Base-by-base conservation (phyloP, 306 rosid genomes). In the Gastrolobium bilobum region DNA sequence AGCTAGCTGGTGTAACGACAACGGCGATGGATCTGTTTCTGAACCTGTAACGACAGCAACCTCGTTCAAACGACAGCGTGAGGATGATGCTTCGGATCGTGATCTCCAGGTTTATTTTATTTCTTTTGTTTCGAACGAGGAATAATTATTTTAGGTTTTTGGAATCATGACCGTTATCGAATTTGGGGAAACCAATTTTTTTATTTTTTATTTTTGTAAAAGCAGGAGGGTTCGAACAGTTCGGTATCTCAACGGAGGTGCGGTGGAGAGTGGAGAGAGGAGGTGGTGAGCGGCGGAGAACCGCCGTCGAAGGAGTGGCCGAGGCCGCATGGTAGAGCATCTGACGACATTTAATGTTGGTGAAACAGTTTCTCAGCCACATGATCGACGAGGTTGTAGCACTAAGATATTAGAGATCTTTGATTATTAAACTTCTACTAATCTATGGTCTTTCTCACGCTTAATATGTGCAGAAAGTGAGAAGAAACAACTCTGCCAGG, bases 31-130 rank as follows among this genome's bases (percentile, higher is more conserved):
- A 20, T 59, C 66, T 30, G 68, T 15, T 10, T 66, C 54, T 10
- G 64, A 54, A 4, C 20, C 66, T 3, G 15, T 13, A n/a, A 14
- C 72, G 56, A 69, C 51, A 6, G 57, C 50, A 4, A 60, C 52
- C 15, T 68, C 89, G 43, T 72, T 59, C 75, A 91, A 91, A 60
- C 87, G 92, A 68, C 65, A 35, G 34, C 86, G 85, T 69, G 78
- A 81, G 35, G 51, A 75, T 13, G 56, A 13, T 4, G 68, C 82
- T 26, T 65, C 88, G 7, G 82, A 79, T 73, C 84, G 57, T 70
- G 64, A 61, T 63, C 68, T 54, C 4, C 78, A 54, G 89, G 94
- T 90, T 72, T 11, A 2, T 34, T 71, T 11, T 35, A 13, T 30
- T 13, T 68, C 37, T 26, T 65, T 10, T 38, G 13, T 53, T 38